Conservation (phyloP, 75 land plant genomes). For the Isoetes taiwanensis region DNA sequence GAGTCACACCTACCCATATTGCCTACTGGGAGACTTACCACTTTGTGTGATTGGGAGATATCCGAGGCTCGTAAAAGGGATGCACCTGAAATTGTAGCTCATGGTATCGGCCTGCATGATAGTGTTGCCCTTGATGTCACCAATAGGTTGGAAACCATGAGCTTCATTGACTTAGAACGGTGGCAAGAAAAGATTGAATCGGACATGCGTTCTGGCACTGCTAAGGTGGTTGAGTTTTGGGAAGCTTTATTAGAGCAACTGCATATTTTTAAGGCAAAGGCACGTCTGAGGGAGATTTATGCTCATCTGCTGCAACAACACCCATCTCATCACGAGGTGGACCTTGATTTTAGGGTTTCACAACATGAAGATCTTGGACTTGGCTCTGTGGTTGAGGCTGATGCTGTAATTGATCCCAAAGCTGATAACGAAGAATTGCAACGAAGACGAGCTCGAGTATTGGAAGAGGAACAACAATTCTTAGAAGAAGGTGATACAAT, state of each 20-base stretch:
- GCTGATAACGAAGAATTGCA: conserved; percentile 1
- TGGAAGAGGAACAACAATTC: not conserved
- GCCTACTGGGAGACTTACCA: too few species aligned
- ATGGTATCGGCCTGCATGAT: not conserved
- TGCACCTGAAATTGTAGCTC: not conserved
- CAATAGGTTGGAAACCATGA: not conserved
- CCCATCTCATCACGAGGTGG: not conserved
- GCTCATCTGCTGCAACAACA: not conserved
- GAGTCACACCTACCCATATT: too few species aligned
- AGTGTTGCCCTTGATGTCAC: conserved; percentile 2
- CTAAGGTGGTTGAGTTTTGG: conserved; percentile 4
- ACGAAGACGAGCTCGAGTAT: not conserved
- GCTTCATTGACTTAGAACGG: not conserved
- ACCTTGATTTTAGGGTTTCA: too few species aligned
- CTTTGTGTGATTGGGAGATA: too few species aligned
- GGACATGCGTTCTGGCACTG: not conserved
- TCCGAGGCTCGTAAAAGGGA: too few species aligned
- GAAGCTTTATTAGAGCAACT: not conserved
- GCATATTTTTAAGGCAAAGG: not conserved
- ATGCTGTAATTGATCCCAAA: not conserved
- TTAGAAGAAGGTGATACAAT: conserved; percentile 6
- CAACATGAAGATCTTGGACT: too few species aligned
- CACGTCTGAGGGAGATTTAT: not conserved
- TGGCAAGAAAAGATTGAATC: not conserved
- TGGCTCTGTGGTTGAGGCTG: not conserved